Conservation (phyloP, 177 flowering plant genomes). For the Vitis hybrid region DNA sequence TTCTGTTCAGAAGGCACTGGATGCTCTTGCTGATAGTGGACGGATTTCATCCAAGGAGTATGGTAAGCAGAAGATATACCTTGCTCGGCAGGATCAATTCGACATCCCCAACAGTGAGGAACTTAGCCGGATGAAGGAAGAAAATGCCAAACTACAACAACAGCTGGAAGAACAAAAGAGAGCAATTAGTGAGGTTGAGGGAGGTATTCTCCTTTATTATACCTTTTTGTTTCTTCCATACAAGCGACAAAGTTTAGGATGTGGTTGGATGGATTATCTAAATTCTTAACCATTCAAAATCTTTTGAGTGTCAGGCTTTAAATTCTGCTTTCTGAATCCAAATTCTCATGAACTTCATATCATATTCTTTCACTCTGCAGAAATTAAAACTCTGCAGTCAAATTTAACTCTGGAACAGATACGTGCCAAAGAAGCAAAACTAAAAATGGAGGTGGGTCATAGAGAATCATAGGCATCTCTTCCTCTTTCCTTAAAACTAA, state of each 20-base stretch:
- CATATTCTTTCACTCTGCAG: constrained; percentile 35
- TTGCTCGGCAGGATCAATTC: constrained; percentile 92
- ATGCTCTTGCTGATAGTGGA: constrained; percentile 67
- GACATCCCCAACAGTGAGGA: constrained; percentile 83
- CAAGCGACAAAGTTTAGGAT: not conserved
- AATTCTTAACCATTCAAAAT: not conserved
- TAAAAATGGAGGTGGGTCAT: constrained; percentile 53
- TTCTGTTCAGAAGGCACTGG: constrained; percentile 84
- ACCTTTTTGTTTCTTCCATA: not conserved
- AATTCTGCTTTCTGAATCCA: not conserved
- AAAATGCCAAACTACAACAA: constrained; percentile 64
- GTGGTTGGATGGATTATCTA: not conserved
- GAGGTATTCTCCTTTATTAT: constrained; percentile 44
- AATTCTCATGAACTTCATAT: not conserved
- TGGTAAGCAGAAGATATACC: constrained; percentile 93
- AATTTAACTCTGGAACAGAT: constrained; percentile 85
- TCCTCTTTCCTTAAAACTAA: not conserved
- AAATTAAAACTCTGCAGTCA: constrained; percentile 75
- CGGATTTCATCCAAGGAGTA: constrained; percentile 86
- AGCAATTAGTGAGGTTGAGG: constrained; percentile 64
- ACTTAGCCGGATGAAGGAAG: constrained; percentile 81
- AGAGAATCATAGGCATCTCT: not conserved
- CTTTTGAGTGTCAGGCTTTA: not conserved
- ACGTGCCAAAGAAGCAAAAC: constrained; percentile 46
- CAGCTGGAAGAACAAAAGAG: constrained; percentile 59